Percentiles rank a stretch among this genome's conserved stretches.
phyloP scores from a whole-genome alignment of 805 yeast genomes.

The Komagataella kurtzmanii region DNA sequence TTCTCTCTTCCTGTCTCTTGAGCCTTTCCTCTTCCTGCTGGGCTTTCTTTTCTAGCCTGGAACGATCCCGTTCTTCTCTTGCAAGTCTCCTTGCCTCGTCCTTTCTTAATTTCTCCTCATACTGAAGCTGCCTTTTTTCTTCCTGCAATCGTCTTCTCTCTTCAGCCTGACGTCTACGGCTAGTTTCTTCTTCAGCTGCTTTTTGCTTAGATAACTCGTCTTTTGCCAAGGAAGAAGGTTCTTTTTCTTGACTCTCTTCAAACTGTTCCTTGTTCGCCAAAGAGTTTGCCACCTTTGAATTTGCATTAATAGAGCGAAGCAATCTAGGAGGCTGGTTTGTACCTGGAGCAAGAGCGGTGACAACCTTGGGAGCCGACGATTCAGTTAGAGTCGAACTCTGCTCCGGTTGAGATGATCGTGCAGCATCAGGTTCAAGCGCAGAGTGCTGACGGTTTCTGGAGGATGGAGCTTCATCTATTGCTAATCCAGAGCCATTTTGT shows the following conservation, averaged over 20 bases:
- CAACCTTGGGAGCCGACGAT: not conserved
- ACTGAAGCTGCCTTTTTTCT: not conserved
- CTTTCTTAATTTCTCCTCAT: not conserved
- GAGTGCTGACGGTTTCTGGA: not conserved
- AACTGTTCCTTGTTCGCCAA: not conserved
- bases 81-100: conserved; percentile 1
- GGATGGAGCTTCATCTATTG: not conserved
- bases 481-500: not conserved
- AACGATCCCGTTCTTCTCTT: not conserved
- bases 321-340: not conserved
- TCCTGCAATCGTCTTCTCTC: not conserved
- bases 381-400: not conserved
- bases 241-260: not conserved
- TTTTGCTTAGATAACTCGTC: not conserved
- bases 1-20: not conserved
- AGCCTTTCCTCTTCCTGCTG: not conserved
- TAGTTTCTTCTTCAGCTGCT: not conserved
- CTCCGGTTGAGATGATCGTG: not conserved
- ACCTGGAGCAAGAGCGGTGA: not conserved
- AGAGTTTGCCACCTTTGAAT: not conserved
- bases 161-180: not conserved
- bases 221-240: not conserved
- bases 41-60: not conserved
- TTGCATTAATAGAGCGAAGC: not conserved
- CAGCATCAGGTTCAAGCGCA: not conserved